A percentile compares a stretch with the other conserved stretches of the same genome.
Conservation (phyloP, 345 rosid species). For the Bruguiera sexangula region DNA sequence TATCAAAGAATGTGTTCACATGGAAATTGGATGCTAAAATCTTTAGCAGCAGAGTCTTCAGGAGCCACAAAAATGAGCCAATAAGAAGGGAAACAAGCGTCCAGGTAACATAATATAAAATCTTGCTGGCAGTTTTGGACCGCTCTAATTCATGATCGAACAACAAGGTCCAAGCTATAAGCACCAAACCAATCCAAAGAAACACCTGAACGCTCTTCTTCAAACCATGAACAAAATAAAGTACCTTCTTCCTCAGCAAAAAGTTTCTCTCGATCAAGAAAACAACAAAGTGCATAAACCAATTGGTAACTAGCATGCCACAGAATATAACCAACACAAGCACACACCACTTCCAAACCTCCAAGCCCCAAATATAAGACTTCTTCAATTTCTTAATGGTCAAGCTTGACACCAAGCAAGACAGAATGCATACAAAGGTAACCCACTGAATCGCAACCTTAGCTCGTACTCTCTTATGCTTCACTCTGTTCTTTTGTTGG, state of each 20-base stretch:
- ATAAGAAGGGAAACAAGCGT: conserved; percentile 55
- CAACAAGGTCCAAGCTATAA: conserved; percentile 61
- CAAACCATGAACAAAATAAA: conserved; percentile 91
- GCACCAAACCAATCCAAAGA: conserved; percentile 65
- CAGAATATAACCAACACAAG: conserved; percentile 70
- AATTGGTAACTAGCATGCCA: conserved; percentile 67
- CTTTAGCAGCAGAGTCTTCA: conserved; percentile 68
- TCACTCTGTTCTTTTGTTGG: conserved; percentile 35
- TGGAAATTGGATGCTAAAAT: conserved; percentile 83
- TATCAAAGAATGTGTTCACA: conserved; percentile 71
- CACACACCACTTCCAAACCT: conserved; percentile 80
- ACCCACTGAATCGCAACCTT: conserved; percentile 50
- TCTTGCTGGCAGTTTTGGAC: conserved; percentile 36
- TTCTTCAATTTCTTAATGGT: conserved; percentile 34
- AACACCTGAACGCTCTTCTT: conserved; percentile 78
- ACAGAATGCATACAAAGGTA: conserved; percentile 33
- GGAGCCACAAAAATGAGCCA: conserved; percentile 61
- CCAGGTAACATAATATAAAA: conserved; percentile 55
- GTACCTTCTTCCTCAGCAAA: conserved; percentile 65
- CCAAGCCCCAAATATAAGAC: conserved; percentile 48
- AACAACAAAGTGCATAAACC: conserved; percentile 70
- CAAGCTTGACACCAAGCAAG: conserved; percentile 56
- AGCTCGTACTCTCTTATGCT: conserved; percentile 29
- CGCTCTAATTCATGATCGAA: conserved; percentile 42
- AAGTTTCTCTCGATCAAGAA: conserved; percentile 78